These are phyloP conservation scores for Quercus bicolor DNA, from an alignment of 306 rosid genomes.

Conservation along the genomic window DNA sequence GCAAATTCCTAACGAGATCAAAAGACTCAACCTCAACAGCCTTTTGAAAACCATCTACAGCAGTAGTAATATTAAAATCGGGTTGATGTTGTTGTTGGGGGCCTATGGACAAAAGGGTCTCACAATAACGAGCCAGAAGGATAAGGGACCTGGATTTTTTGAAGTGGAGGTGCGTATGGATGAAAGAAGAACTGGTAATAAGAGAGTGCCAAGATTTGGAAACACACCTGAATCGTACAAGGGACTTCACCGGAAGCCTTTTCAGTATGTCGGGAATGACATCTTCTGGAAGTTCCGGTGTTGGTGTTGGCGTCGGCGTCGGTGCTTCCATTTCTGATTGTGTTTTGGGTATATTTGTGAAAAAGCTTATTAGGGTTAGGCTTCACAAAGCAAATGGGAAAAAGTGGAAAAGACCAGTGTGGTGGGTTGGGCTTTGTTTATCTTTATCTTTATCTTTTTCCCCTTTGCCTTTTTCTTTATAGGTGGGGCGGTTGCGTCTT, in stretches of 20 bases:
- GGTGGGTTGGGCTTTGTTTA: no score
- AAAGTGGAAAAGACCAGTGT: no score
- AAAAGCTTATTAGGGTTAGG: no score
- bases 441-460: no score
- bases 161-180: constrained; percentile 20
- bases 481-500: no score
- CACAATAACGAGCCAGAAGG: constrained; percentile 39
- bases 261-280: constrained; percentile 30
- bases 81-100: neutral
- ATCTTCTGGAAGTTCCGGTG: constrained; percentile 30
- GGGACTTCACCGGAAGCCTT: constrained; percentile 26
- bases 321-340: neutral
- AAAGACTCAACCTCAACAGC: constrained; percentile 21
- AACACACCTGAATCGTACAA: constrained; percentile 39
- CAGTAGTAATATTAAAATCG: neutral
- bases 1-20: constrained; percentile 3
- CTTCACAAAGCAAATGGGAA: no score
- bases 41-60: neutral
- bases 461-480: no score
- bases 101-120: constrained; percentile 26
- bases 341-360: neutral
- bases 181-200: constrained; percentile 17
- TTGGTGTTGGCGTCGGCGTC: neutral
- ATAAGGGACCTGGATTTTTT: constrained; percentile 14
- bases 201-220: constrained; percentile 36